A percentile compares a stretch with the other conserved stretches of the same genome.
Conservation (phyloP, 129 eudicot species). For the Solidago caesia region DNA sequence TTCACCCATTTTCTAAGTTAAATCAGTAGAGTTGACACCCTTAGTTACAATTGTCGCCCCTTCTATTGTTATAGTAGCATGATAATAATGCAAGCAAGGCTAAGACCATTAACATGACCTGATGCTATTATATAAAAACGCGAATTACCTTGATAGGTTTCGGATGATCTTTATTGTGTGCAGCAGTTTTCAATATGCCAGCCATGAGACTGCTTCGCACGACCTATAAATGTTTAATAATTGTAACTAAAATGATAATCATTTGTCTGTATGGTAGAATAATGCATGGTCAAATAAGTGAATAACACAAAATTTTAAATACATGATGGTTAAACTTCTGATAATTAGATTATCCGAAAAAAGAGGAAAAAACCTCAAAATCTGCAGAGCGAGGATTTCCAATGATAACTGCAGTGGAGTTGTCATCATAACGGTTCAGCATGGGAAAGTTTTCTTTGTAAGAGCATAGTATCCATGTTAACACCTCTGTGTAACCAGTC, state of each 20-base stretch:
- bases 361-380: constrained; percentile 62
- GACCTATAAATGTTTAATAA: constrained; percentile 37
- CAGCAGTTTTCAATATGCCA: constrained; percentile 80
- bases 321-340: no score
- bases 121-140: not conserved
- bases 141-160: constrained; percentile 80
- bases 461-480: constrained; percentile 79
- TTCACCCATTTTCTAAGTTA: no score
- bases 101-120: no score
- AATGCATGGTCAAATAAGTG: not conserved
- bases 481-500: constrained; percentile 85
- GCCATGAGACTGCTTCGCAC: constrained; percentile 87
- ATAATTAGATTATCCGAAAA: no score
- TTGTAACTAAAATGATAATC: not conserved
- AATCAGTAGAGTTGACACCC: no score
- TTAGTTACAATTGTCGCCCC: no score
- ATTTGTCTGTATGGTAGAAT: not conserved
- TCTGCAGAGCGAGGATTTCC: constrained; percentile 95
- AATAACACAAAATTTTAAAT: no score
- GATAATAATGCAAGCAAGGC: no score
- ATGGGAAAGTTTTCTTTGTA: constrained; percentile 76
- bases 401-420: constrained; percentile 67
- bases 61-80: no score
- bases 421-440: constrained; percentile 86
- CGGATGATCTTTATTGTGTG: constrained; percentile 95